A percentile compares a stretch with the other conserved stretches of the same genome.
phyloP scores from a whole-genome alignment of 2,329 filamentous ascomycete species.

The Colletotrichum brevisporum region DNA sequence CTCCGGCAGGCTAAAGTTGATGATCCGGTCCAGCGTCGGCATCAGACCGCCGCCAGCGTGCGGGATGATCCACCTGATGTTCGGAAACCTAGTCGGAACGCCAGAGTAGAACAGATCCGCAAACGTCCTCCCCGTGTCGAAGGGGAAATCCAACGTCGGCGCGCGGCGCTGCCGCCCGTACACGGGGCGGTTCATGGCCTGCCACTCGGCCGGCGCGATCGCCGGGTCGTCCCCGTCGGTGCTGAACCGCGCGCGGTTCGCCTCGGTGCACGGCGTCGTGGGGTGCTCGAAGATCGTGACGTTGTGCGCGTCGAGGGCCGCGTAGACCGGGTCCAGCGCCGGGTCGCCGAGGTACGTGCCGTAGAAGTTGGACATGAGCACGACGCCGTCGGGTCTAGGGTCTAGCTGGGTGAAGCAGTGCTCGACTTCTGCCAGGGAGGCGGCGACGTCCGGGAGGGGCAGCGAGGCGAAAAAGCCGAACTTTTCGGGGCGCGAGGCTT shows the following conservation, averaged over 20 bases:
- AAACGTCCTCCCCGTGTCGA: constrained; percentile 42
- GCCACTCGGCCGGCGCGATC: constrained; percentile 18
- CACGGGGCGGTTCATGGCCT: constrained; percentile 18
- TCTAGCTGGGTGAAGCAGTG: constrained; percentile 55
- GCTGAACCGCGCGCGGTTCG: constrained; percentile 23
- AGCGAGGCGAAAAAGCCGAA: constrained; percentile 68
- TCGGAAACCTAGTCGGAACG: constrained; percentile 44
- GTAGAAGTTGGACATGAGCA: constrained; percentile 65
- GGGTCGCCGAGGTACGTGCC: constrained; percentile 66
- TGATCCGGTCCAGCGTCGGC: constrained; percentile 43
- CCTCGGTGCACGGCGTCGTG: constrained; percentile 60
- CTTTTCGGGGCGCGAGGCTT: constrained; percentile 40
- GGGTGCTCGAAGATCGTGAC: constrained; percentile 69
- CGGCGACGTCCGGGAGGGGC: constrained; percentile 64
- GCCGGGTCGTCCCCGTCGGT: constrained; percentile 31
- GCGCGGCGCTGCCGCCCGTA: background rate
- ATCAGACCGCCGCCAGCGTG: constrained; percentile 46
- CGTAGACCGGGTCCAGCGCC: constrained; percentile 61
- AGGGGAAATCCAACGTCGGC: constrained; percentile 44
- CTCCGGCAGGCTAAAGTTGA: constrained; percentile 7
- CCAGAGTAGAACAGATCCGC: constrained; percentile 39
- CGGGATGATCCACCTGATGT: constrained; percentile 46
- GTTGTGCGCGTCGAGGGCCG: constrained; percentile 60
- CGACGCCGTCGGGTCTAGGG: constrained; percentile 62
- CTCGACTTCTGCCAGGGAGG: constrained; percentile 62